Percentiles rank a stretch among this genome's conserved stretches.
Conservation (phyloP, 1,284 basidiomycete genomes). For the Cryptococcus wingfieldii region DNA sequence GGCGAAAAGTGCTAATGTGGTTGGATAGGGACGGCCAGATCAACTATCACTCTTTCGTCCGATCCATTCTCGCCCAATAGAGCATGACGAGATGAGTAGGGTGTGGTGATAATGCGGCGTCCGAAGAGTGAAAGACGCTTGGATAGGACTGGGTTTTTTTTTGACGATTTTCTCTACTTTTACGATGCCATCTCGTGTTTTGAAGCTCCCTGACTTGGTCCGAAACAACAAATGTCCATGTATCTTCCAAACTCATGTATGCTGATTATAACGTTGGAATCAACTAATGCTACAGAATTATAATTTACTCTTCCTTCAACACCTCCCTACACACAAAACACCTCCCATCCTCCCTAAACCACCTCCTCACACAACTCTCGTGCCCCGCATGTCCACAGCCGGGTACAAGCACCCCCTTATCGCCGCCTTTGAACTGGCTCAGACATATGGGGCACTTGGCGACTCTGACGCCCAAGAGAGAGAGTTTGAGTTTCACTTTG, state of each 20-base stretch:
- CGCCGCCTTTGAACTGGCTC: conserved; percentile 64
- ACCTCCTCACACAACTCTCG: conserved; percentile 41
- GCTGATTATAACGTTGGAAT: background rate
- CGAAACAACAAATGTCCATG: background rate
- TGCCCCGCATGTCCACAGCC: conserved; percentile 62
- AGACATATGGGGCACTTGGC: conserved; percentile 76
- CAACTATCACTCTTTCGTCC: conserved; percentile 94
- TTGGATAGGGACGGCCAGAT: conserved; percentile 81
- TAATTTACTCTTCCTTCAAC: conserved; percentile 10
- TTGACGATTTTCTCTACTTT: background rate
- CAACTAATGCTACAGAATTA: background rate
- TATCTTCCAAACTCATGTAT: background rate
- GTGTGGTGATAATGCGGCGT: background rate
- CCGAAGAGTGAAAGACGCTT: no score
- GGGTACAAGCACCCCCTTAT: conserved; percentile 58
- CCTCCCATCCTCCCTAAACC: conserved; percentile 42
- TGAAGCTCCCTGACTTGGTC: no score
- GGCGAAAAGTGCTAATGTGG: background rate
- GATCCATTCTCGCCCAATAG: conserved; percentile 81
- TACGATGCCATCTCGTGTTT: background rate
- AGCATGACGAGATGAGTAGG: background rate
- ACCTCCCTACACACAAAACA: conserved; percentile 47
- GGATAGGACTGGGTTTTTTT: background rate
- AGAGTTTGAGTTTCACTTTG: conserved; percentile 70
- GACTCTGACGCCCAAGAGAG: conserved; percentile 65